Evolutionary conservation across 2,329 filamentous ascomycete species (phyloP), one percentile per base, ranked within the genome.

Genomic region (Bretziella fagacearum): DNA sequence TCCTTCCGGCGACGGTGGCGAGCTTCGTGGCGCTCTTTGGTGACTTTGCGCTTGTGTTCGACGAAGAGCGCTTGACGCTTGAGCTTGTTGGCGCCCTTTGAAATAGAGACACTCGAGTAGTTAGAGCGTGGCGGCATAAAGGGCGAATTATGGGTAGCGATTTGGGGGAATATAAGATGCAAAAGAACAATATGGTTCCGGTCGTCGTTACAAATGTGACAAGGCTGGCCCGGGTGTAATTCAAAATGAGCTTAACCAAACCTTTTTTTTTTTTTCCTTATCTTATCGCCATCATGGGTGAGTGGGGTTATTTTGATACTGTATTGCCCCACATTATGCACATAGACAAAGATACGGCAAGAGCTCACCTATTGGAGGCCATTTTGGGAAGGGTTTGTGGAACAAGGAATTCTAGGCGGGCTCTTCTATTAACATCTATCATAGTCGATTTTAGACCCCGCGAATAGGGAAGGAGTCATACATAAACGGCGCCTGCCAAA

Each of bases 1-100:
- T 87, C 83, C 63, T 81, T 84, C 64, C 84, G 86, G 51, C 84
- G 72, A 42, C 74, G 74, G 59, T 86, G 81, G 52, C 87, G 77
- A 56, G 79, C 73, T 56, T 86, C 82, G 56, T 84, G 78, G 56
- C 81, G 83, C 40, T 77, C 67, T 58, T 78, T 79, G 59, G 85
- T 82, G 54, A 75, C 75, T 37, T 73, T 68, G 59, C 81, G 81
- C 65, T 95, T 96, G 58, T 81, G 73, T 55, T 83, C 77, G 51
- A 94, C 69, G 58, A 86, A 81, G 51, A 89, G 72, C 55, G 80
- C 70, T 60, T 91, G 74, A 52, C 91, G 74, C 58, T 79, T 79
- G 18, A 84, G 64, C 62, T 94, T 95, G 65, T 93, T 93, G 51
- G 69, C 71, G 55, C 66, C 70, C 36, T 68, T 59, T 46, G 66